Evolutionary conservation across 2,329 filamentous ascomycete species (phyloP).

Genomic region (Neofusicoccum sp.): DNA sequence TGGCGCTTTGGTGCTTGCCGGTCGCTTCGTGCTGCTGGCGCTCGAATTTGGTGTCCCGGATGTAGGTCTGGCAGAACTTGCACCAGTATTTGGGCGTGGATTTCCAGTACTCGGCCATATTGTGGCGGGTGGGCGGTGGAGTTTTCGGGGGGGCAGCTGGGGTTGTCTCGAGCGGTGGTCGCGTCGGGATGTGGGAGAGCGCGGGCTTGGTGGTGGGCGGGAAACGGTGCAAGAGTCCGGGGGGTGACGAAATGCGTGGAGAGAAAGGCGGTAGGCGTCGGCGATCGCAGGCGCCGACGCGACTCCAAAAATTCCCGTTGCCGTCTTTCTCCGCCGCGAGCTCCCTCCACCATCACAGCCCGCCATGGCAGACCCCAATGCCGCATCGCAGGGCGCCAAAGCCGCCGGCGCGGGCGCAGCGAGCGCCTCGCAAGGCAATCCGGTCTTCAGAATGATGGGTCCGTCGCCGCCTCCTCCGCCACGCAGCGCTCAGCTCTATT

Average conservation of each 20-base stretch:
- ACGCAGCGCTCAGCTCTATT: slow-evolving; percentile 22
- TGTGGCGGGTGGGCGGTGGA: slow-evolving; percentile 8
- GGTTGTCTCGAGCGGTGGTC: not conserved
- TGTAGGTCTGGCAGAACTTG: slow-evolving; percentile 88
- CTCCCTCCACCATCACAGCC: not conserved
- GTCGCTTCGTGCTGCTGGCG: slow-evolving; percentile 86
- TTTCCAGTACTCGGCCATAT: slow-evolving; percentile 98
- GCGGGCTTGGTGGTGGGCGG: not conserved
- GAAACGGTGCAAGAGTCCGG: not conserved
- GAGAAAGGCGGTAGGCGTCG: not conserved
- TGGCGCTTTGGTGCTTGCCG: slow-evolving; percentile 75
- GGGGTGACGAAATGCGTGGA: slow-evolving; percentile 5
- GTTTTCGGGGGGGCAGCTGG: not conserved
- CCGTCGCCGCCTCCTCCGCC: slow-evolving; percentile 18
- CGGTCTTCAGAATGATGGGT: slow-evolving; percentile 42
- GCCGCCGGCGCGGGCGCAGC: not conserved
- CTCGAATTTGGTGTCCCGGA: slow-evolving; percentile 90
- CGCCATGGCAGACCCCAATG: slow-evolving; percentile 9
- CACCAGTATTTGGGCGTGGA: slow-evolving; percentile 98
- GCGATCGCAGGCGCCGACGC: not conserved
- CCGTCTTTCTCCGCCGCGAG: not conserved
- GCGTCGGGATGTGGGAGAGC: not conserved
- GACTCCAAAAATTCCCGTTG: not conserved
- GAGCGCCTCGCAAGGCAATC: slow-evolving; percentile 25
- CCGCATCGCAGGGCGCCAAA: slow-evolving; percentile 5